phyloP scores from a whole-genome alignment of 768 basidiomycete genomes.

The Rhodosporidiobolus sp. region DNA sequence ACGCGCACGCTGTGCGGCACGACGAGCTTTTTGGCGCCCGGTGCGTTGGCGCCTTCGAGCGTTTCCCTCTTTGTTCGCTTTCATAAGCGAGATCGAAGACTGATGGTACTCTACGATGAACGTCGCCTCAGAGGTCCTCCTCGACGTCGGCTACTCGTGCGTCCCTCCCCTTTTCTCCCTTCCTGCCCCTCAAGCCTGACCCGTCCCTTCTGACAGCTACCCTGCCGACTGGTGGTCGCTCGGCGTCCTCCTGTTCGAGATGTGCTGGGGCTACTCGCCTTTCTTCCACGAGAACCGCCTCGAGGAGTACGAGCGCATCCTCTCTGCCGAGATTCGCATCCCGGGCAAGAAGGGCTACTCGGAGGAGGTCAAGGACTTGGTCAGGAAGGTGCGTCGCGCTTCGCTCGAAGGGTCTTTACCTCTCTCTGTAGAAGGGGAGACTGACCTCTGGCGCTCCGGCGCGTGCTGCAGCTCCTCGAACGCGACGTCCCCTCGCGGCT shows the following conservation, averaged over 20 bases:
- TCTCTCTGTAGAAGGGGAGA: no score
- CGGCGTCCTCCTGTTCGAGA: slow-evolving; percentile 76
- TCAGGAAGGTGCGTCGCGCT: slow-evolving; percentile 67
- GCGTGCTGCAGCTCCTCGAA: slow-evolving; percentile 74
- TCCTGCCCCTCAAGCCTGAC: no score
- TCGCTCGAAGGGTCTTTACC: slow-evolving; percentile 56
- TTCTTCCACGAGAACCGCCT: slow-evolving; percentile 98
- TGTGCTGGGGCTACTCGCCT: slow-evolving; percentile 98
- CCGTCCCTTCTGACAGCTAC: neutral
- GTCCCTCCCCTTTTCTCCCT: no score
- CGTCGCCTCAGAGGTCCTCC: slow-evolving; percentile 76
- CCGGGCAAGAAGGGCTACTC: slow-evolving; percentile 52
- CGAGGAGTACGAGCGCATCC: slow-evolving; percentile 85
- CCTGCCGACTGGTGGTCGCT: slow-evolving; percentile 71
- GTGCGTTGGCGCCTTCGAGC: slow-evolving; percentile 6
- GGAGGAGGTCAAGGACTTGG: slow-evolving; percentile 24
- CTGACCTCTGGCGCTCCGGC: slow-evolving; percentile 90
- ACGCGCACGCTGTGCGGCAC: slow-evolving; percentile 97
- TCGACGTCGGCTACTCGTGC: slow-evolving; percentile 85
- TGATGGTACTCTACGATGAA: no score
- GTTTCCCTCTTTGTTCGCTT: neutral
- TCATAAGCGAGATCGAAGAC: neutral
- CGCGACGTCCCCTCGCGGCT: slow-evolving; percentile 91
- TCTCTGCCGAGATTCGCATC: slow-evolving; percentile 93
- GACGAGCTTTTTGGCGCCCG: slow-evolving; percentile 76